Conservation (phyloP, 768 basidiomycete genomes). For the Boletus subcaerulescens region DNA sequence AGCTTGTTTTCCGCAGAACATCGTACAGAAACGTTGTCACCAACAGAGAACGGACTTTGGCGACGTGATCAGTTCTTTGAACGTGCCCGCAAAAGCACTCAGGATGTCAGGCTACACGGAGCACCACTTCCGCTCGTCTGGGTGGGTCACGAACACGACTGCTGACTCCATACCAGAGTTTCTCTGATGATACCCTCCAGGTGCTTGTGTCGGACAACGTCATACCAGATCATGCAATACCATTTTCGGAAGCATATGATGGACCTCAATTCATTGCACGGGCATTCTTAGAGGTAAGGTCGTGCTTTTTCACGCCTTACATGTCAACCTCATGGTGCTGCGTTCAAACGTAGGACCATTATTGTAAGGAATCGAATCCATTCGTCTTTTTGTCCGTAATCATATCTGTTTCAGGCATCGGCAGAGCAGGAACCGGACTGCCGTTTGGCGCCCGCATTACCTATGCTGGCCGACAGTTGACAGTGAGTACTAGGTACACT, state of each 20-base stretch:
- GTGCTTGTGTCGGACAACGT: conserved; percentile 26
- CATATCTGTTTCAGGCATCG: conserved; percentile 17
- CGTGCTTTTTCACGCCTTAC: neutral
- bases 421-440: conserved; percentile 26
- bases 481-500: conserved; percentile 7
- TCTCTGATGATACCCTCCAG: conserved; percentile 3
- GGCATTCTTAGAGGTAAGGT: conserved; percentile 23
- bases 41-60: neutral
- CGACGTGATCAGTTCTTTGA: conserved; percentile 5
- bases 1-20: conserved; percentile 12
- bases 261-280: conserved; percentile 29
- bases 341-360: conserved; percentile 19
- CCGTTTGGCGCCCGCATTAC: conserved; percentile 26
- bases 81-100: conserved; percentile 6
- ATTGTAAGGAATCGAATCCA: conserved; percentile 17
- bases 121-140: conserved; percentile 27
- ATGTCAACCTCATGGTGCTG: neutral
- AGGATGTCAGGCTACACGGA: conserved; percentile 14
- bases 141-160: conserved; percentile 12
- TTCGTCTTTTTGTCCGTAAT: neutral
- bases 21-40: neutral
- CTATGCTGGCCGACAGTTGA: conserved; percentile 21
- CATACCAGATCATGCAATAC: conserved; percentile 29
- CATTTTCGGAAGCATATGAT: conserved; percentile 24
- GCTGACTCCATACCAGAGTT: no score